A percentile compares a stretch with the other conserved stretches of the same genome.
Evolutionary conservation across 2,329 filamentous ascomycete species (phyloP).

Genomic region (Chaetoscypha palmicola): DNA sequence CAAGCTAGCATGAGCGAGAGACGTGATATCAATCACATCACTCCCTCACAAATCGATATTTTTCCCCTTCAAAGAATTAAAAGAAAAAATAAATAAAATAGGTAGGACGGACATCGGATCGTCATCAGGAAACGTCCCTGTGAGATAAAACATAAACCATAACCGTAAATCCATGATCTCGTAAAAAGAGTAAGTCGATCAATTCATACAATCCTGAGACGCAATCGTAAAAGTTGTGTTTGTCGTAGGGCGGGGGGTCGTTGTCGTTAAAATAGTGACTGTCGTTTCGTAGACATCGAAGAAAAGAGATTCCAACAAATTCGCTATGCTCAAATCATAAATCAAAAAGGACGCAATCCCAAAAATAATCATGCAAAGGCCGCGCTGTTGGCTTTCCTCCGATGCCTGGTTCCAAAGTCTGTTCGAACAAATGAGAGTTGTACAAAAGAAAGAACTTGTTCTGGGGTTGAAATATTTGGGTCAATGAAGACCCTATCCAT

Average conservation of each 20-base stretch:
- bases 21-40: too few relatives aligned
- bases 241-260: conserved; percentile 22
- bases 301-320: too few relatives aligned
- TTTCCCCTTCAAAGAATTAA: too few relatives aligned
- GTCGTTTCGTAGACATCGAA: too few relatives aligned
- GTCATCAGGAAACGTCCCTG: conserved; percentile 10
- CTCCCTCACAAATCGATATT: too few relatives aligned
- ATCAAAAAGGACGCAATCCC: too few relatives aligned
- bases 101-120: conserved; percentile 14
- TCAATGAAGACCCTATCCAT: conserved; percentile 16
- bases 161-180: conserved; percentile 28
- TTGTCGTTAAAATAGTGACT: conserved; percentile 21
- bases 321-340: conserved; percentile 25
- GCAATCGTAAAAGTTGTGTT: too few relatives aligned
- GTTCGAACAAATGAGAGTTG: conserved; percentile 19
- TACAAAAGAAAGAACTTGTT: conserved; percentile 23
- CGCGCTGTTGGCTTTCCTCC: conserved; percentile 19
- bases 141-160: conserved; percentile 22
- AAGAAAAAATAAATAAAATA: too few relatives aligned
- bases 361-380: conserved; percentile 11
- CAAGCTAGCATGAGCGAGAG: too few relatives aligned
- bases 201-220: too few relatives aligned
- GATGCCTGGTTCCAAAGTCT: conserved; percentile 1
- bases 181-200: too few relatives aligned
- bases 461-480: conserved; percentile 9